A percentile compares a stretch with the other conserved stretches of the same genome.
phyloP scores from a whole-genome alignment of 2,329 filamentous ascomycete species.

The Alternaria ventricosa region DNA sequence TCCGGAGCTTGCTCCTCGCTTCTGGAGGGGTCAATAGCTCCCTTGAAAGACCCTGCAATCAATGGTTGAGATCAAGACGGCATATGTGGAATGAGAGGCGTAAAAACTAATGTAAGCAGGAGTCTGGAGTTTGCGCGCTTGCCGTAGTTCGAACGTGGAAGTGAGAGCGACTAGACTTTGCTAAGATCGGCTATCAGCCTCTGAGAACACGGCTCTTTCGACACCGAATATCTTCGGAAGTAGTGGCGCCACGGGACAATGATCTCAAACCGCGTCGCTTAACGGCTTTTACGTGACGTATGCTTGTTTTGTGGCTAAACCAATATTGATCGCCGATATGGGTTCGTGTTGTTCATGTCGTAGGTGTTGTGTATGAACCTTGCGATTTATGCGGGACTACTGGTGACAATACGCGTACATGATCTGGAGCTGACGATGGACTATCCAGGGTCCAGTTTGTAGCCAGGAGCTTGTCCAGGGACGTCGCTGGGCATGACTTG shows the following conservation, averaged over 20 bases:
- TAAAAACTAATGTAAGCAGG: not conserved
- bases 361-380: not conserved
- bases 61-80: not conserved
- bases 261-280: not conserved
- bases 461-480: not conserved
- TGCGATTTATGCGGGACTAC: not conserved
- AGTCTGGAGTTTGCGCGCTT: not conserved
- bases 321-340: not conserved
- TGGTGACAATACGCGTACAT: not conserved
- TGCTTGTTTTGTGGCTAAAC: not conserved
- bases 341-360: not conserved
- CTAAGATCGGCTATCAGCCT: not conserved
- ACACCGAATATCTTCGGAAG: slow-evolving; percentile 8
- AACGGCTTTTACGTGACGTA: not conserved
- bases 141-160: slow-evolving; percentile 12
- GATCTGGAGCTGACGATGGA: not conserved
- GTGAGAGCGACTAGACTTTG: not conserved
- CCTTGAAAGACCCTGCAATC: slow-evolving; percentile 1
- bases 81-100: slow-evolving; percentile 2
- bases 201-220: not conserved
- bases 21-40: not conserved
- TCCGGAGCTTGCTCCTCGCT: not conserved
- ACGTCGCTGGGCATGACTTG: not conserved
- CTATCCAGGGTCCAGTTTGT: not conserved
- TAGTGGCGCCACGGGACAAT: not conserved